Evolutionary conservation across 2,329 filamentous ascomycete species (phyloP).

Genomic region (Thielaviopsis populi): DNA sequence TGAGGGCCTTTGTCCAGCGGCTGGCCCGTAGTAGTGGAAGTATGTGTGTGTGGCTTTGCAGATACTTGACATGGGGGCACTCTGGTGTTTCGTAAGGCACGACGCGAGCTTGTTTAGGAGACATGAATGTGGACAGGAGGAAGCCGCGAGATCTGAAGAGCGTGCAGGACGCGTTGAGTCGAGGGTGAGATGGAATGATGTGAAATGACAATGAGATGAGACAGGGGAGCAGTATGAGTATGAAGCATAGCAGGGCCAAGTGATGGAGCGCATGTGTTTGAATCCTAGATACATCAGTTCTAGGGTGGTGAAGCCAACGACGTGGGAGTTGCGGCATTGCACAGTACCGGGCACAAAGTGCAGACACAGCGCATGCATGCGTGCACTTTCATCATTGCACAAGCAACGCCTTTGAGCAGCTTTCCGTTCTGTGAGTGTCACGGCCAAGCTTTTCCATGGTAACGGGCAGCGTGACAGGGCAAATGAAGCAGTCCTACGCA

Average conservation of each 20-base stretch:
- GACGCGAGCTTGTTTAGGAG: background rate
- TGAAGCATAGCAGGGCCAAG: no score
- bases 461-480: background rate
- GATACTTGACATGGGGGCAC: no score
- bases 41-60: no score
- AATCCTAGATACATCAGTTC: no score
- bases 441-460: background rate
- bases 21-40: background rate
- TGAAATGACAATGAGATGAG: background rate
- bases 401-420: background rate
- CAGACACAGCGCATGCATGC: background rate
- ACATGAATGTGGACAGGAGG: background rate
- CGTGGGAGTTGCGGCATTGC: no score
- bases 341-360: no score
- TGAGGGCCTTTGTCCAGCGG: background rate
- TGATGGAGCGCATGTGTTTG: no score
- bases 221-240: no score
- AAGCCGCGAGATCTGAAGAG: background rate
- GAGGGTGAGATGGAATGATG: background rate
- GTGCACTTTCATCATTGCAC: background rate
- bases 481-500: background rate
- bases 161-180: background rate
- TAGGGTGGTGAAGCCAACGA: no score
- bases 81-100: background rate
- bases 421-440: background rate